Percentiles rank a stretch among this genome's conserved stretches.
Conservation (phyloP, 805 yeast genomes). For the Metschnikowia reukaufii region DNA sequence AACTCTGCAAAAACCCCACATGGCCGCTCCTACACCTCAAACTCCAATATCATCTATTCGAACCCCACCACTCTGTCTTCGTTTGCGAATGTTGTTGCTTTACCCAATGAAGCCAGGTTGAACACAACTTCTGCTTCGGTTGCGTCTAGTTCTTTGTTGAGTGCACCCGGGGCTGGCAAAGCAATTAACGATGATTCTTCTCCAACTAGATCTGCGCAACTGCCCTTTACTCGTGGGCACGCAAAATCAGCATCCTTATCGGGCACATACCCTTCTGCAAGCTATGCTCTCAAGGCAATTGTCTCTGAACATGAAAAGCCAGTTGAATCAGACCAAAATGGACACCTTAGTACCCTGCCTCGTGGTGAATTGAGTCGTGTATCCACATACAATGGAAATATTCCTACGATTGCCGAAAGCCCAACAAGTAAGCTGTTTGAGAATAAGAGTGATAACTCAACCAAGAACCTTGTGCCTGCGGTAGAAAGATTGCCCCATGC, state of each 20-base stretch:
- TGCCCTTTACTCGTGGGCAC: slow-evolving; percentile 25
- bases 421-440: slow-evolving; percentile 27
- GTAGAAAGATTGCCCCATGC: slow-evolving; percentile 44
- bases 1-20: slow-evolving; percentile 27
- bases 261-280: slow-evolving; percentile 51
- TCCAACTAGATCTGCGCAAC: slow-evolving; percentile 9
- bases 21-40: slow-evolving; percentile 38
- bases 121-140: slow-evolving; percentile 24
- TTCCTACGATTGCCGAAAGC: slow-evolving; percentile 49
- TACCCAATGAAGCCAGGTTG: slow-evolving; percentile 27
- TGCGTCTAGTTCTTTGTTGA: slow-evolving; percentile 12
- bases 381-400: slow-evolving; percentile 34
- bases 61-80: slow-evolving; percentile 67
- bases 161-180: background rate
- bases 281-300: slow-evolving; percentile 69
- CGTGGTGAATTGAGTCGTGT: slow-evolving; percentile 15
- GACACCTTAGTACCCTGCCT: slow-evolving; percentile 2
- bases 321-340: slow-evolving; percentile 6
- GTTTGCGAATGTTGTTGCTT: slow-evolving; percentile 50
- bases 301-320: slow-evolving; percentile 56
- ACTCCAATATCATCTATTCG: slow-evolving; percentile 40
- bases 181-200: slow-evolving; percentile 5
- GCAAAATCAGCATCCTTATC: slow-evolving; percentile 34
- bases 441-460: slow-evolving; percentile 7
- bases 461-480: slow-evolving; percentile 13